Percentiles rank a stretch among this genome's conserved stretches.
These are phyloP conservation scores for Oryza coarctata DNA, from an alignment of 176 grass and related monocot species.

Conservation along the genomic window DNA sequence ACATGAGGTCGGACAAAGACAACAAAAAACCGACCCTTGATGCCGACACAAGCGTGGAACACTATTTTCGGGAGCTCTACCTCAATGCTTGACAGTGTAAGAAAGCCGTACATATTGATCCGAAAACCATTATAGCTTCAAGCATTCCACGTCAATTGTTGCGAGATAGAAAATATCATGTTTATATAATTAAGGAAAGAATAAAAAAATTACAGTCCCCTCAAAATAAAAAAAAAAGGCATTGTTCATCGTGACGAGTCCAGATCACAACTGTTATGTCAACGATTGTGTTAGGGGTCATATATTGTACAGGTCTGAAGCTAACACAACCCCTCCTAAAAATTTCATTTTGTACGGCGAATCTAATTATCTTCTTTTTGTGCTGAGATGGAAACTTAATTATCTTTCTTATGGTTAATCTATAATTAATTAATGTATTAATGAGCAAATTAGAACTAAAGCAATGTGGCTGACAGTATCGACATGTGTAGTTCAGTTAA, in stretches of 20 bases:
- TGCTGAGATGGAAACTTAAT: neutral
- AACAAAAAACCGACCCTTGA: neutral
- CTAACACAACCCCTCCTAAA: too few relatives aligned
- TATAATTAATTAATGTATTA: neutral
- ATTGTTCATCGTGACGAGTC: neutral
- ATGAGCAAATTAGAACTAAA: neutral
- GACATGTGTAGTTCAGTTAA: neutral
- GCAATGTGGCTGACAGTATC: neutral
- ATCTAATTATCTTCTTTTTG: neutral
- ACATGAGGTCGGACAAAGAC: conserved; percentile 11
- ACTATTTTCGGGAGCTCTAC: neutral
- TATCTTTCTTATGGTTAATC: neutral
- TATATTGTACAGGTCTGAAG: too few relatives aligned
- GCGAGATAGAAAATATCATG: neutral
- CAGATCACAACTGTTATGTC: neutral
- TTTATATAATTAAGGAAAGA: neutral
- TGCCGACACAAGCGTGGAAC: neutral
- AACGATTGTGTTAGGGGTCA: neutral
- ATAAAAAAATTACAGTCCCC: neutral
- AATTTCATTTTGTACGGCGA: neutral
- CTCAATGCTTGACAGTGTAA: neutral
- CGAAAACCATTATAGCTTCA: neutral
- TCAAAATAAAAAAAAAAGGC: neutral
- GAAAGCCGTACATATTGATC: neutral
- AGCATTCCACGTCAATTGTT: neutral